These are phyloP conservation scores for Diaporthe sp. DNA, from an alignment of 2,329 filamentous ascomycete genomes.

Conservation along the genomic window DNA sequence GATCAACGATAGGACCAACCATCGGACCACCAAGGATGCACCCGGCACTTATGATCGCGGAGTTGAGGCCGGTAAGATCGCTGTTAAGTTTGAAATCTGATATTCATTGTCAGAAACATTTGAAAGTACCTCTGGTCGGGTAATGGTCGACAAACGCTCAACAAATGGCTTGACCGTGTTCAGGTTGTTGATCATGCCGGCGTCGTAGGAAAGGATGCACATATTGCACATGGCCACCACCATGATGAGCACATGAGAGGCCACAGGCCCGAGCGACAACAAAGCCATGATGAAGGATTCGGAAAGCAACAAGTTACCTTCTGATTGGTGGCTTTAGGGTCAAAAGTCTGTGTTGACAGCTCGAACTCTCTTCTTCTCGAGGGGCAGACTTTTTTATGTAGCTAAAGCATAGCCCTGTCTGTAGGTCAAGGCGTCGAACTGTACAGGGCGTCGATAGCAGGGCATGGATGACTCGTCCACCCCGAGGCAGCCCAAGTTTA, in stretches of 20 bases:
- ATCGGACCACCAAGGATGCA: slow-evolving; percentile 7
- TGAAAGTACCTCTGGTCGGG: not conserved
- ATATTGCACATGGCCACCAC: slow-evolving; percentile 19
- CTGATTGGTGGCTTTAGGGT: not conserved
- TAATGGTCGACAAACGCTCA: not conserved
- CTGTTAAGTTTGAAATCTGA: not conserved
- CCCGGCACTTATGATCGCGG: slow-evolving; percentile 4
- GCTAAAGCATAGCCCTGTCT: not conserved
- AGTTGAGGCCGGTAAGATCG: slow-evolving; percentile 8
- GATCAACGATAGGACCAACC: slow-evolving; percentile 9
- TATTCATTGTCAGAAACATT: not conserved
- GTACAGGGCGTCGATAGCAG: not conserved
- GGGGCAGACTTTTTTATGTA: slow-evolving; percentile 12
- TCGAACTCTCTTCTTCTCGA: not conserved
- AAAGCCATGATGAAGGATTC: not conserved
- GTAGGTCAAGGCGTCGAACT: not conserved
- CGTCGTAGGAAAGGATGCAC: slow-evolving; percentile 9
- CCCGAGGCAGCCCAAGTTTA: slow-evolving; percentile 10
- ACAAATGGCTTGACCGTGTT: slow-evolving; percentile 18
- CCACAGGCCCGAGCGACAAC: not conserved
- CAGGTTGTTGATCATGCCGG: slow-evolving; percentile 10
- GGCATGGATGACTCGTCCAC: not conserved
- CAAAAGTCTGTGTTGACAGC: not conserved
- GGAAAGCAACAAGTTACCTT: not conserved
- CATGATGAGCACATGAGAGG: not conserved